These are phyloP conservation scores for Talaromyces ruber DNA, from an alignment of 495 filamentous ascomycete genomes.

Conservation along the genomic window DNA sequence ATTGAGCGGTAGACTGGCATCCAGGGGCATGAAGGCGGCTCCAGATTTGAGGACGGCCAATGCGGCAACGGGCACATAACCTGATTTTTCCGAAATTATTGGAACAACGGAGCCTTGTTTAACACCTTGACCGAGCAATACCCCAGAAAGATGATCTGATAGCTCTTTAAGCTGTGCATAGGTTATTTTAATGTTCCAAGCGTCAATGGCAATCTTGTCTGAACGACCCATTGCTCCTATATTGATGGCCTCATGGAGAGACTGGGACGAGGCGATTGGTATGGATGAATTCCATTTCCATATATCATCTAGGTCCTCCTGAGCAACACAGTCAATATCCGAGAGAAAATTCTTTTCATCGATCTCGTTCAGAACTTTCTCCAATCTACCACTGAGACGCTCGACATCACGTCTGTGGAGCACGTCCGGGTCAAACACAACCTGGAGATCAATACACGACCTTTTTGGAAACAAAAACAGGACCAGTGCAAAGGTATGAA, in stretches of 20 bases:
- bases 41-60: conserved; percentile 45
- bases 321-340: too few species aligned
- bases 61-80: conserved; percentile 39
- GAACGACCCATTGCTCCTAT: background rate
- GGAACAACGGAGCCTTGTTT: conserved; percentile 36
- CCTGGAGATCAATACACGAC: background rate
- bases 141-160: conserved; percentile 16
- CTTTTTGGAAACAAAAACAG: background rate
- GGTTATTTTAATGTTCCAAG: conserved; percentile 23
- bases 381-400: background rate
- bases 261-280: background rate
- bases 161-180: conserved; percentile 24
- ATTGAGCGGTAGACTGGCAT: conserved; percentile 22
- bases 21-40: conserved; percentile 20
- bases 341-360: conserved; percentile 1
- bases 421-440: background rate
- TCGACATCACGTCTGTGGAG: conserved; percentile 1
- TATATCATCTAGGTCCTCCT: conserved; percentile 4
- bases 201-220: background rate
- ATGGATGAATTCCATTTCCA: conserved; percentile 4
- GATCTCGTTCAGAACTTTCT: background rate
- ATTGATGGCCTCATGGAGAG: background rate
- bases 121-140: conserved; percentile 17
- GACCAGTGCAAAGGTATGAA: background rate
- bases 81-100: conserved; percentile 46